A percentile compares a stretch with the other conserved stretches of the same genome.
phyloP scores from a whole-genome alignment of 495 filamentous ascomycete species.

The Opeltia flavorubescens region DNA sequence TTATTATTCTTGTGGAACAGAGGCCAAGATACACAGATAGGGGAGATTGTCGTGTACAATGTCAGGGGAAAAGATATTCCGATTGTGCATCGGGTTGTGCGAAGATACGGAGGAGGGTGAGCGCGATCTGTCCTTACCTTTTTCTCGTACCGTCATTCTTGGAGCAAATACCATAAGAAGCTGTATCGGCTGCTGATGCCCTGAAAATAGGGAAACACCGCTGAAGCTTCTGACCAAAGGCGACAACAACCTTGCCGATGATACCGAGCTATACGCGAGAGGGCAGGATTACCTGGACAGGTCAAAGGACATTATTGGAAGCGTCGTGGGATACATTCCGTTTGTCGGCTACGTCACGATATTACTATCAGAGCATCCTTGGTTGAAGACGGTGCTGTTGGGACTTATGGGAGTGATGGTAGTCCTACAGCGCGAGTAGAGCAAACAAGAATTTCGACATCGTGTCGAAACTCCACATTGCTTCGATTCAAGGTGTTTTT shows the following conservation, averaged over 20 bases:
- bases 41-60: slow-evolving; percentile 93
- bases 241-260: slow-evolving; percentile 89
- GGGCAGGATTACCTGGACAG: slow-evolving; percentile 77
- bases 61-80: slow-evolving; percentile 83
- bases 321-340: slow-evolving; percentile 84
- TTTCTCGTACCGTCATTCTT: too few species aligned
- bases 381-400: slow-evolving; percentile 89
- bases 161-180: too few species aligned
- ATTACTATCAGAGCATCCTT: slow-evolving; percentile 88
- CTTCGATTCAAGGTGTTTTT: too few species aligned
- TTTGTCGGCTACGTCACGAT: slow-evolving; percentile 98
- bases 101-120: slow-evolving; percentile 48
- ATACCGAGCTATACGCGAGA: slow-evolving; percentile 80
- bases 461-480: not conserved
- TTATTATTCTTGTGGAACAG: slow-evolving; percentile 91
- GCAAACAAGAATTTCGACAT: not conserved
- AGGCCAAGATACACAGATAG: slow-evolving; percentile 58
- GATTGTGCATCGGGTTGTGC: slow-evolving; percentile 79
- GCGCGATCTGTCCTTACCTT: slow-evolving; percentile 17
- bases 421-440: slow-evolving; percentile 73
- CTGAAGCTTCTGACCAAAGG: slow-evolving; percentile 83
- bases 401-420: slow-evolving; percentile 93
- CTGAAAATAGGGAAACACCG: slow-evolving; percentile 27
- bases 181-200: too few species aligned
- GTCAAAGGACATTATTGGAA: slow-evolving; percentile 81